Percentiles rank a stretch among this genome's conserved stretches.
Evolutionary conservation across 768 basidiomycete genomes (phyloP).

Genomic region (Pleurotus eryngii): DNA sequence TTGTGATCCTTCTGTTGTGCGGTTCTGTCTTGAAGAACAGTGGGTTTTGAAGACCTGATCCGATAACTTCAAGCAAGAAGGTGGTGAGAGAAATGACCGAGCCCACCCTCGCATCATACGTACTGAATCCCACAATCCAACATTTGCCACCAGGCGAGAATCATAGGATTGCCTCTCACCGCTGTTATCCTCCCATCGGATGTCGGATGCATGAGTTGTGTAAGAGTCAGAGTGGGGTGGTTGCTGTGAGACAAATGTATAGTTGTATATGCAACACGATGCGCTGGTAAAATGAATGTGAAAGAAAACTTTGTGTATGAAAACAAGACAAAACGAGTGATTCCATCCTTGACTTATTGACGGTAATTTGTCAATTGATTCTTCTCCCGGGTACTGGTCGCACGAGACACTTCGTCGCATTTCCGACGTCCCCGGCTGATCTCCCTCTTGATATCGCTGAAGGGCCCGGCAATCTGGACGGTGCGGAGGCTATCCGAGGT

Average conservation of each 20-base stretch:
- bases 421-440: background rate
- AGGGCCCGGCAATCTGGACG: constrained; percentile 1
- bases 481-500: constrained; percentile 1
- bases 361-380: background rate
- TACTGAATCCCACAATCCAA: too few relatives aligned
- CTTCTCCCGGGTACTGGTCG: background rate
- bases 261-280: background rate
- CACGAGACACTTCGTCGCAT: background rate
- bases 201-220: too few relatives aligned
- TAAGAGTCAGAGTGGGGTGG: too few relatives aligned
- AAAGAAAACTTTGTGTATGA: background rate
- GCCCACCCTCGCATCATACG: too few relatives aligned
- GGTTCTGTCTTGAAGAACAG: too few relatives aligned
- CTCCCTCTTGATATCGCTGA: background rate
- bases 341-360: background rate
- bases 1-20: too few relatives aligned
- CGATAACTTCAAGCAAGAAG: too few relatives aligned
- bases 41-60: too few relatives aligned
- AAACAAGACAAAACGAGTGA: background rate
- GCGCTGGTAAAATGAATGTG: background rate
- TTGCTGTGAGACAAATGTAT: background rate
- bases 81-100: too few relatives aligned
- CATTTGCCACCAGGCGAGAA: too few relatives aligned
- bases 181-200: too few relatives aligned
- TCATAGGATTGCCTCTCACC: too few relatives aligned